phyloP scores from a whole-genome alignment of 345 rosid species.

The Salix brachista region DNA sequence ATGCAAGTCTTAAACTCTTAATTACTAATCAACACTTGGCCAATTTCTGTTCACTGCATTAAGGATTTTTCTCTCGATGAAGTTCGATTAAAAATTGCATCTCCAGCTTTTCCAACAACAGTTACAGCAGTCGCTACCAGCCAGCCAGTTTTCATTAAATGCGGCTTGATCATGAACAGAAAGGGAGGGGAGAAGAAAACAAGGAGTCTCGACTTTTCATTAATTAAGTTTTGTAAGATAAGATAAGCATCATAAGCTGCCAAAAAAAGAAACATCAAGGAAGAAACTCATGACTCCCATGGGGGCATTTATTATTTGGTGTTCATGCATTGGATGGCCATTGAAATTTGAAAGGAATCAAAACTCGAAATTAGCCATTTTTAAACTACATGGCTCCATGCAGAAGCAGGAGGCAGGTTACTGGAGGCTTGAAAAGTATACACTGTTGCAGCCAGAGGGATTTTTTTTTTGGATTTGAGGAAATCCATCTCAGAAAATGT shows the following conservation, averaged over 20 bases:
- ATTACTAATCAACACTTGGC: neutral
- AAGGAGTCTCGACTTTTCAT: neutral
- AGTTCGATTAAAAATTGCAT: neutral
- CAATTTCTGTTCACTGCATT: neutral
- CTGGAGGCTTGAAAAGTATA: neutral
- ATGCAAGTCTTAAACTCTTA: neutral
- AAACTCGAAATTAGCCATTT: neutral
- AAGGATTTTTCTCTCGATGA: neutral
- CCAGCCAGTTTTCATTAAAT: neutral
- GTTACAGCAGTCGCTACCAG: neutral
- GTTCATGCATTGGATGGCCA: neutral
- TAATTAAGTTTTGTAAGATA: neutral
- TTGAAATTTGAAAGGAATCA: neutral
- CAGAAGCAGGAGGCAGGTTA: neutral
- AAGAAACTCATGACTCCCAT: neutral
- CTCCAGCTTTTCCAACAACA: neutral
- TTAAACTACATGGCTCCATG: neutral
- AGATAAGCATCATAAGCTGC: neutral
- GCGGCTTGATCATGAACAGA: neutral
- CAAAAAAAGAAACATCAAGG: neutral
- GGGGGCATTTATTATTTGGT: neutral
- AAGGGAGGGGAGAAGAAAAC: neutral
- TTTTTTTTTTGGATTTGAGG: too few relatives aligned
- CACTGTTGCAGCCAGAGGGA: neutral
- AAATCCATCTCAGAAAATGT: too few relatives aligned